Percentiles rank a stretch among this genome's conserved stretches.
These are phyloP conservation scores for Kwoniella bestiolae DNA, from an alignment of 768 basidiomycete genomes.

Conservation along the genomic window DNA sequence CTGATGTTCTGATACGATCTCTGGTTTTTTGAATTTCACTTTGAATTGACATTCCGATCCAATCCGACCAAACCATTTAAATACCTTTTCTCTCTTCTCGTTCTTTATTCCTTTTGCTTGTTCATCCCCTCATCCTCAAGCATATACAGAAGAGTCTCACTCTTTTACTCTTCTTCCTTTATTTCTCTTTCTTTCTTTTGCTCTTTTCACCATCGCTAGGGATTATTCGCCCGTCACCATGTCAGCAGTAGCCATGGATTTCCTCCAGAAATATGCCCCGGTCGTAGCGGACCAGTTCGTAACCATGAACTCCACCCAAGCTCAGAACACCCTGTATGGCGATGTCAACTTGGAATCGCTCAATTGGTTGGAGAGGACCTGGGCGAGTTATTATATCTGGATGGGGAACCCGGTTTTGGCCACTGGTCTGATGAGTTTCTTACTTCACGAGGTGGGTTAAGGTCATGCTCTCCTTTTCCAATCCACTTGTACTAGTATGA, in stretches of 20 bases:
- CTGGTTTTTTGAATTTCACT: not conserved
- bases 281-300: conserved; percentile 50
- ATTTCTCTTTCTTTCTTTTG: conserved; percentile 1
- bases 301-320: conserved; percentile 77
- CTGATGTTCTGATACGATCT: conserved; percentile 11
- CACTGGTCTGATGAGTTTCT: conserved; percentile 88
- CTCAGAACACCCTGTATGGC: conserved; percentile 71
- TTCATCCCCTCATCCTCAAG: not conserved
- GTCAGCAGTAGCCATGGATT: conserved; percentile 37
- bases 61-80: conserved; percentile 14
- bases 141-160: not conserved
- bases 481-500: too few relatives aligned
- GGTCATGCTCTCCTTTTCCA: too few relatives aligned
- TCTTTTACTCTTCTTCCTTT: conserved; percentile 8
- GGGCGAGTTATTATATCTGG: conserved; percentile 80
- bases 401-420: conserved; percentile 89
- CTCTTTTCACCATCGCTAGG: not conserved
- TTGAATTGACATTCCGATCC: conserved; percentile 17
- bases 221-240: conserved; percentile 19
- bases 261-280: conserved; percentile 48
- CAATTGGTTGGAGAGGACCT: conserved; percentile 67
- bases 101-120: not conserved
- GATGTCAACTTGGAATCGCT: conserved; percentile 49
- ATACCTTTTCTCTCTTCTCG: not conserved
- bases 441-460: conserved; percentile 83